Conservation (phyloP, 75 land plant species). For the Cryptomeria japonica region DNA sequence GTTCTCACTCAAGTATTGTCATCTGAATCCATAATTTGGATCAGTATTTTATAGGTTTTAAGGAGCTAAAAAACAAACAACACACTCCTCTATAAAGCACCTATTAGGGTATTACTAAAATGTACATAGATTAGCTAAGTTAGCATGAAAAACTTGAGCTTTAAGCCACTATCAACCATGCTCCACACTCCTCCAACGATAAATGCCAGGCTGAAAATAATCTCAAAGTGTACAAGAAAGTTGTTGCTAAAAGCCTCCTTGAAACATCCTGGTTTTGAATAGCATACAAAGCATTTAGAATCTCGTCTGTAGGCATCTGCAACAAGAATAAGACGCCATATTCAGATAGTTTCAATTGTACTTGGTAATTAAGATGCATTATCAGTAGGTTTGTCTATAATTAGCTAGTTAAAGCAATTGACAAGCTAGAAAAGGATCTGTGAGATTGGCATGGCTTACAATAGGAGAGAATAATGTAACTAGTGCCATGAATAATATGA, state of each 20-base stretch:
- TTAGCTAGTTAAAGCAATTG: background rate
- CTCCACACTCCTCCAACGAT: constrained; percentile 55
- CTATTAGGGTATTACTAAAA: background rate
- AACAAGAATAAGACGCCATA: background rate
- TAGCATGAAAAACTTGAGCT: constrained; percentile 67
- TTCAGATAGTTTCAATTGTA: background rate
- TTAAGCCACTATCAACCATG: constrained; percentile 47
- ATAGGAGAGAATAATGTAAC: background rate
- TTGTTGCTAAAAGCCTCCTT: constrained; percentile 31
- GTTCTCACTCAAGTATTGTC: no score
- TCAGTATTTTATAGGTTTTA: background rate
- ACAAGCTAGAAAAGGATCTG: background rate
- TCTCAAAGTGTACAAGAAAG: constrained; percentile 49
- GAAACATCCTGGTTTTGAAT: constrained; percentile 40
- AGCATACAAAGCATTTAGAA: constrained; percentile 32
- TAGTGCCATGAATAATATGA: no score
- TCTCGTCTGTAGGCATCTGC: constrained; percentile 49
- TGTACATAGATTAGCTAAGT: constrained; percentile 1
- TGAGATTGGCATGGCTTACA: background rate
- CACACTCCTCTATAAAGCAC: background rate
- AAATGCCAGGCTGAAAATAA: constrained; percentile 36
- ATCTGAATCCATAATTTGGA: no score
- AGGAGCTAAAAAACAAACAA: background rate
- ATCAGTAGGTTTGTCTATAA: background rate
- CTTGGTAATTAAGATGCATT: background rate